Evolutionary conservation across 257 asterid genomes (phyloP).

Genomic region (Lantana camara): DNA sequence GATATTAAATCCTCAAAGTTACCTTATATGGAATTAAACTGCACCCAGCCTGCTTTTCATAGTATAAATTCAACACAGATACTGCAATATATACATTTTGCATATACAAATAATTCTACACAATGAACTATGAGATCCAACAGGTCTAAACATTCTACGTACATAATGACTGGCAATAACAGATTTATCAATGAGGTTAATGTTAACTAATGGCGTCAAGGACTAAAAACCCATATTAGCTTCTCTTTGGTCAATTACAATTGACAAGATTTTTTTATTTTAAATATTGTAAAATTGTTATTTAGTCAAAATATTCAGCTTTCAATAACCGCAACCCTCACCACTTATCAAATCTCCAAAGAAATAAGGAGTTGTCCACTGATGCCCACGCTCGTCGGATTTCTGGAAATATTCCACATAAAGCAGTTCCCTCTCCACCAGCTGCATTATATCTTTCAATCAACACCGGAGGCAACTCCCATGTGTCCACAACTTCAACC

Average conservation of each 20-base stretch:
- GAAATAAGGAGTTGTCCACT: constrained; percentile 85
- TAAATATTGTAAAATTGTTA: constrained; percentile 9
- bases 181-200: not conserved
- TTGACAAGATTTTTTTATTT: constrained; percentile 19
- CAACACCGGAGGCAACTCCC: constrained; percentile 96
- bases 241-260: not conserved
- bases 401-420: constrained; percentile 97
- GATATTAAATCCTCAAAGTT: not conserved
- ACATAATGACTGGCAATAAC: constrained; percentile 3
- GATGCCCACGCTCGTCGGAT: constrained; percentile 98
- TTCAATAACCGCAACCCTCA: constrained; percentile 34
- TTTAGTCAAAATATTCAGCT: constrained; percentile 5
- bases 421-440: constrained; percentile 97
- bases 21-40: no score
- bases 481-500: constrained; percentile 86
- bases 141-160: not conserved
- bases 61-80: constrained; percentile 3
- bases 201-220: not conserved
- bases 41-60: no score
- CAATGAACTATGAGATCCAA: constrained; percentile 2
- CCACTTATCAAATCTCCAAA: constrained; percentile 98
- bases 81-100: not conserved
- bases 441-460: constrained; percentile 86
- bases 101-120: not conserved
- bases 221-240: constrained; percentile 19